These are phyloP conservation scores for Pachysandra terminalis DNA, from an alignment of 164 flowering plant genomes.

Conservation along the genomic window DNA sequence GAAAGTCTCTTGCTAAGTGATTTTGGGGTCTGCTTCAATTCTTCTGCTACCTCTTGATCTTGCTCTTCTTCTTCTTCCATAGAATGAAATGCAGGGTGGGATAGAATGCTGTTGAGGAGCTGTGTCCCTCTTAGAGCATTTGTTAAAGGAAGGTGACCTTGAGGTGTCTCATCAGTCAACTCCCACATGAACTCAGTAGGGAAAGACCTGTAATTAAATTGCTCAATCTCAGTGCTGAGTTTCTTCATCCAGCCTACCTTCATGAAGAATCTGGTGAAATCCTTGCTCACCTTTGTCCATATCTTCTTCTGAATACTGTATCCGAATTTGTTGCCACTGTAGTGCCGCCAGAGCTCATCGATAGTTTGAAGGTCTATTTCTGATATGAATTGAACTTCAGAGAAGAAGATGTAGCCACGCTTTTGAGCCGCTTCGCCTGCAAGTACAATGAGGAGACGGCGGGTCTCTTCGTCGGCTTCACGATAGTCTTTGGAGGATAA, in stretches of 20 bases:
- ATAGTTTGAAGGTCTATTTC: slow-evolving; percentile 53
- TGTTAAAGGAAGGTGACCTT: slow-evolving; percentile 86
- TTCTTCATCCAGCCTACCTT: slow-evolving; percentile 96
- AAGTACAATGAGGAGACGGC: slow-evolving; percentile 75
- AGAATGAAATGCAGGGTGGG: slow-evolving; percentile 70
- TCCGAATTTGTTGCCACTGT: slow-evolving; percentile 68
- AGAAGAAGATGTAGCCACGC: slow-evolving; percentile 93
- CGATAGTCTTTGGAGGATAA: slow-evolving; percentile 55
- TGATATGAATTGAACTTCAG: slow-evolving; percentile 81
- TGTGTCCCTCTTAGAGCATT: slow-evolving; percentile 94
- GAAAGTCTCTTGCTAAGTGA: slow-evolving; percentile 30
- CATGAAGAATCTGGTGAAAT: slow-evolving; percentile 71
- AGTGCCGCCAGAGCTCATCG: slow-evolving; percentile 63
- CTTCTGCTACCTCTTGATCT: slow-evolving; percentile 21
- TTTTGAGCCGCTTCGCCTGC: slow-evolving; percentile 76
- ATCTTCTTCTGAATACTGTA: slow-evolving; percentile 83
- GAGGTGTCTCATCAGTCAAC: slow-evolving; percentile 61
- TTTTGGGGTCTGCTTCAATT: slow-evolving; percentile 23
- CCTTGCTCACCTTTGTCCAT: slow-evolving; percentile 56
- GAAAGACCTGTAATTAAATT: slow-evolving; percentile 78
- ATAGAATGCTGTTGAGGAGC: slow-evolving; percentile 51
- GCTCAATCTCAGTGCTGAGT: slow-evolving; percentile 86
- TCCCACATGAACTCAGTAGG: slow-evolving; percentile 92
- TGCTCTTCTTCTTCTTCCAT: slow-evolving; percentile 31
- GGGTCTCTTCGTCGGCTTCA: slow-evolving; percentile 88